Base-by-base conservation (phyloP, 1,139 yeast species). In the Candida neerlandica region DNA sequence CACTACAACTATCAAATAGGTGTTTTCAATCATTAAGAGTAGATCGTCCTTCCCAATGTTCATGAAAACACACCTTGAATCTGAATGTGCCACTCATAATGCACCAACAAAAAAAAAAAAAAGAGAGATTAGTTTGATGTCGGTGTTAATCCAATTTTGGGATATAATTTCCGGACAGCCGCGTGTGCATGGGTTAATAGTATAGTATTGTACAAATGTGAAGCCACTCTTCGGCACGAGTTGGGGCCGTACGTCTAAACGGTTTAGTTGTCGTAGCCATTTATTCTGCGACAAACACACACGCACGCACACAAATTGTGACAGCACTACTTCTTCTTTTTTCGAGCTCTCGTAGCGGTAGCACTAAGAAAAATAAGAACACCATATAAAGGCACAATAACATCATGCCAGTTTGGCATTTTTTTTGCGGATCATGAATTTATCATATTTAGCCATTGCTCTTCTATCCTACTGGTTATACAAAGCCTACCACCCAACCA, bases 371-470 rank as follows among this genome's bases (percentile, higher is more conserved):
- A 37, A 21, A 34, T 7, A 34, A 34, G 6, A 16, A 34, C 3
- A 34, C 7, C 5, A 11, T 37, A 37, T 37, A 37, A 37, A 37
- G 16, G 27, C 14, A 21, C 18, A 11, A 12, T n/a, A 21, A 12
- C 26, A 21, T 19, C 41, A 18, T 23, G 10, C 16, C 7, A 19
- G 11, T 41, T 19, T 19, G 6, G 10, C 18, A 19, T 10, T 27
- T 14, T 27, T 41, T 14, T n/a, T 14, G 30, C 7, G 41, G 21
- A 15, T 2, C 12, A 43, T 43, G 45, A 34, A 35, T 15, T 46
- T 37, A 27, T 32, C 35, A 14, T 43, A 18, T 43, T 16, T 48
- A n/a, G 41, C 38, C 23, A 26, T 49, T 43, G 43, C 41, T 12
- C 34, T 44, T 15, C 27, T 44, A 38, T 46, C 44, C 40, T 29